phyloP scores from a whole-genome alignment of 257 asterid genomes.

The Striga asiatica region DNA sequence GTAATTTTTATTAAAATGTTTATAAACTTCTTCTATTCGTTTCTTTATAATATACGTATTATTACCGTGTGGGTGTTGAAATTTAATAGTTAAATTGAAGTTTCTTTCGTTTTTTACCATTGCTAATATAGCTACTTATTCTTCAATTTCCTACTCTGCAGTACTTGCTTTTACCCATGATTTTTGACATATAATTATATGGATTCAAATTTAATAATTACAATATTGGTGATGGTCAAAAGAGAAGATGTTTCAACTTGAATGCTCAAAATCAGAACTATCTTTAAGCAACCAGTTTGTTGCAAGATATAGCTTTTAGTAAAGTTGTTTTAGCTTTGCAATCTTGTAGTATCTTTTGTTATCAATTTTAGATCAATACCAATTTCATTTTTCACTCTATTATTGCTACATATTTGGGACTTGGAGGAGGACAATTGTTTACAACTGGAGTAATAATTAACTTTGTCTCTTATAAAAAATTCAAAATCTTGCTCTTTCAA shows the following conservation, averaged over 20 bases:
- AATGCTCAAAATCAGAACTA: not conserved
- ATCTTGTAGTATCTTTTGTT: conserved; percentile 19
- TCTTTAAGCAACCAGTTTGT: conserved; percentile 10
- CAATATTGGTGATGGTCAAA: no score
- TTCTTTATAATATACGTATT: no score
- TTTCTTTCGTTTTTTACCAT: no score
- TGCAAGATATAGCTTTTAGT: conserved; percentile 11
- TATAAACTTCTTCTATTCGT: no score
- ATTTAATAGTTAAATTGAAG: no score
- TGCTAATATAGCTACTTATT: no score
- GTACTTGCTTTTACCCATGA: no score
- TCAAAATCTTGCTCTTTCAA: no score
- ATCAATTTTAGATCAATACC: conserved; percentile 2
- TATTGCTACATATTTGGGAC: conserved; percentile 12
- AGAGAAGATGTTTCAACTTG: no score
- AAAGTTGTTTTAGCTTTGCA: conserved; percentile 18
- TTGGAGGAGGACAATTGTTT: conserved; percentile 3
- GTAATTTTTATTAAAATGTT: no score
- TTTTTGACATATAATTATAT: not conserved
- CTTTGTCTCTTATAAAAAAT: conserved; percentile 1
- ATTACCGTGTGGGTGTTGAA: no score
- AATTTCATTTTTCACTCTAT: not conserved
- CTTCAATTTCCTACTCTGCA: no score
- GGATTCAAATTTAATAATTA: not conserved
- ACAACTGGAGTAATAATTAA: not conserved